These are phyloP conservation scores for Chrysosporium queenslandicum DNA, from an alignment of 2,329 filamentous ascomycete species.

Conservation along the genomic window DNA sequence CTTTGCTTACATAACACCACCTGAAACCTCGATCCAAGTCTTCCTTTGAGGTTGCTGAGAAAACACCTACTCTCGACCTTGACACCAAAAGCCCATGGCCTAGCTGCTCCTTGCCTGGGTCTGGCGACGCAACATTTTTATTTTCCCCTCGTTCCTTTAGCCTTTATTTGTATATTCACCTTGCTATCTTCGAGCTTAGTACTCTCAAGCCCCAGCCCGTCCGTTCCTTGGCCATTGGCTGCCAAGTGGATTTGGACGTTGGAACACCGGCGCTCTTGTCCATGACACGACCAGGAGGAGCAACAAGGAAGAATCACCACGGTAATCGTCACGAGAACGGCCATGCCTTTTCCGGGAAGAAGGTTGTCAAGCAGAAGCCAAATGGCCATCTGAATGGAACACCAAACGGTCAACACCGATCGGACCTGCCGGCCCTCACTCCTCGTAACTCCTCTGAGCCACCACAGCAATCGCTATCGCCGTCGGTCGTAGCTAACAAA, in stretches of 20 bases:
- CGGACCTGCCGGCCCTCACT: slow-evolving; percentile 32
- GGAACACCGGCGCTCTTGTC: slow-evolving; percentile 34
- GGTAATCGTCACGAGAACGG: slow-evolving; percentile 79
- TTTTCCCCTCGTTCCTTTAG: slow-evolving; percentile 10
- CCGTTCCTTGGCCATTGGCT: slow-evolving; percentile 40
- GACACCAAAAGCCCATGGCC: slow-evolving; percentile 14
- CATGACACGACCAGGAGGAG: slow-evolving; percentile 42
- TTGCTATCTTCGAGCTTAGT: slow-evolving; percentile 5
- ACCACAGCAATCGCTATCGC: slow-evolving; percentile 22
- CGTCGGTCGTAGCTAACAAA: slow-evolving; percentile 23
- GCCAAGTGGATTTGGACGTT: slow-evolving; percentile 41
- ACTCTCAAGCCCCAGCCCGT: slow-evolving; percentile 27
- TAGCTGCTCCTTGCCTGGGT: slow-evolving; percentile 8
- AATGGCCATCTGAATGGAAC: slow-evolving; percentile 46
- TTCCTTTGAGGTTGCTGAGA: slow-evolving; percentile 2
- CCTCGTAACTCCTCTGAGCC: slow-evolving; percentile 27
- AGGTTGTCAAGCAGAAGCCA: slow-evolving; percentile 50
- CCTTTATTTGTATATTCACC: slow-evolving; percentile 7
- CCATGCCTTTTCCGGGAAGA: slow-evolving; percentile 66
- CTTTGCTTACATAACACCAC: slow-evolving; percentile 6
- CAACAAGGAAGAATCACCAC: slow-evolving; percentile 51
- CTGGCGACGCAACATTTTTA: slow-evolving; percentile 16
- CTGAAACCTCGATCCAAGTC: slow-evolving; percentile 7
- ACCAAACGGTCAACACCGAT: slow-evolving; percentile 34
- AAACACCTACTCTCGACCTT: slow-evolving; percentile 12